Base-by-base conservation (phyloP, 1,284 basidiomycete genomes). In the Leccinum holopus region DNA sequence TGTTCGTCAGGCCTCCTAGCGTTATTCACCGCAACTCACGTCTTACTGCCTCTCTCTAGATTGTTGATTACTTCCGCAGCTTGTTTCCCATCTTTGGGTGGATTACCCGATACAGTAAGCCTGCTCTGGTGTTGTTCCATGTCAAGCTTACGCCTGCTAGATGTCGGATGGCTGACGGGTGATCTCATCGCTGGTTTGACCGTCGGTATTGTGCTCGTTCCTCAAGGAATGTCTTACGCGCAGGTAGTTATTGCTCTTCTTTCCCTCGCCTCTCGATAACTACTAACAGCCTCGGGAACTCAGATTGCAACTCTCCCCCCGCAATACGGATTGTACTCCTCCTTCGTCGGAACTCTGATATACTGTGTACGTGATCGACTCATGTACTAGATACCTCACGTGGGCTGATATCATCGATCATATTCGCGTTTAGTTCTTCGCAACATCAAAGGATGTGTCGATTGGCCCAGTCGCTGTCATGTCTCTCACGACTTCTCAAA, bases 391-490 rank as follows among this genome's bases (percentile, higher is more conserved):
- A 67, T 70, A 65, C 39, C 12, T 28, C 41, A 60, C 58, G 16
- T 14, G 10, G 5, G 21, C 57, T 61, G 55, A 64, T 67, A 30
- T 69, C 58, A 35, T 52, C 51, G 11, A 12, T 49, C 18, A 12
- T 49, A 12, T 49, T 61, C 52, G 60, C 55, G 59, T 66, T 30
- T 68, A 92, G 89, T 84, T 94, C 75, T 94, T 95, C 69, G 95
- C 95, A 32, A 97, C 95, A 0, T 94, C 94, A 53, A 97, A 97
- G 76, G 95, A 98, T 79, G 92, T 96, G 44, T 94, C 94, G 11
- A 97, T 98, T 68, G 95, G 95, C 57, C 95, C 95, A 3, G 95
- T 97, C 66, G 96, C 97, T n/a, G 97, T 99, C 76, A 97, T 98
- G 95, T 97, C 94, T 5, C 85, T 97, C 60, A 92, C 94, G 41